phyloP scores from a whole-genome alignment of 2,329 filamentous ascomycete species.

The Penicillium italicum region DNA sequence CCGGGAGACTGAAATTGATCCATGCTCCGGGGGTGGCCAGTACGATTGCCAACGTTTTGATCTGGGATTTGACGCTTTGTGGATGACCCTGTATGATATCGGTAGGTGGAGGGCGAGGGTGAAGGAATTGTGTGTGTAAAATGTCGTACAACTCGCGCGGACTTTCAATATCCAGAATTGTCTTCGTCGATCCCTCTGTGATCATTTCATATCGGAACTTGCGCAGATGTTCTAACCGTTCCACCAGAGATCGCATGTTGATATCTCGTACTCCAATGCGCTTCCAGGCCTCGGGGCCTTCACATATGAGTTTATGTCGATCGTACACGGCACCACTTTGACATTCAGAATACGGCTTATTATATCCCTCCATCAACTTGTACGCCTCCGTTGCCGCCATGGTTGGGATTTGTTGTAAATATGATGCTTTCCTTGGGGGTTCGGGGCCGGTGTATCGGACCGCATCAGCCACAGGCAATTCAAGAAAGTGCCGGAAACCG shows the following conservation, averaged over 20 bases:
- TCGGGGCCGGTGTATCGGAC: conserved; percentile 24
- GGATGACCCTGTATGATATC: conserved; percentile 24
- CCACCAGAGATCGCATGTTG: conserved; percentile 31
- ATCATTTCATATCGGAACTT: conserved; percentile 36
- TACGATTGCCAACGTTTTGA: conserved; percentile 43
- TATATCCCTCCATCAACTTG: conserved; percentile 34
- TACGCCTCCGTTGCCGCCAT: conserved; percentile 32
- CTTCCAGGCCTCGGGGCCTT: conserved; percentile 41
- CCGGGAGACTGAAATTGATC: conserved; percentile 47
- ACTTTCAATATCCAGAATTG: conserved; percentile 36
- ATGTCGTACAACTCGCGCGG: conserved; percentile 32
- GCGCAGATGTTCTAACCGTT: conserved; percentile 35
- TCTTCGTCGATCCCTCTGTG: conserved; percentile 28
- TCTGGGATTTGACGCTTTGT: conserved; percentile 44
- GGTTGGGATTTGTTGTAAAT: conserved; percentile 23
- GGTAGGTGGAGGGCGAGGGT: conserved; percentile 32
- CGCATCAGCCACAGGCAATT: conserved; percentile 43
- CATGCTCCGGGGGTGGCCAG: conserved; percentile 45
- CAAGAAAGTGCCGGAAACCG: conserved; percentile 48
- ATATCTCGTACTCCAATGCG: conserved; percentile 42
- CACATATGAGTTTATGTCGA: conserved; percentile 35
- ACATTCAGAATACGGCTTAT: conserved; percentile 37
- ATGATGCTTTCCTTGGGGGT: conserved; percentile 17
- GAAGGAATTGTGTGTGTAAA: conserved; percentile 40
- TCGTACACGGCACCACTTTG: conserved; percentile 36